Base-by-base conservation (phyloP, 2,329 filamentous ascomycete species). In the Trichoderma aggressivum region DNA sequence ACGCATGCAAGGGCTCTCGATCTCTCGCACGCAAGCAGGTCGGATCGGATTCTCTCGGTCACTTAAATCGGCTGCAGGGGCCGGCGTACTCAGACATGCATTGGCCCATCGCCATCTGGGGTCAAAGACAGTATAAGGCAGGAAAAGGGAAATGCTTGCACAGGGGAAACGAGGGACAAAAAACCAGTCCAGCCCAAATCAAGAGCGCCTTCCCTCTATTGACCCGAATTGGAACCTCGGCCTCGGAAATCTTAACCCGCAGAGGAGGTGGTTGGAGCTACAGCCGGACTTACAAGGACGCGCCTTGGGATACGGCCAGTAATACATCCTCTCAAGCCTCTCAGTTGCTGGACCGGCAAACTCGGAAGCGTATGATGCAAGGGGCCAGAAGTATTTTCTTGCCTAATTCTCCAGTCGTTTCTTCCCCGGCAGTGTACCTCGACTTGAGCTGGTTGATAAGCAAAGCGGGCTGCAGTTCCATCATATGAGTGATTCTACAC, bases 71-170 rank as follows among this genome's bases (percentile, higher is more conserved):
- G 30, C n/a, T 12, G 43, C 43, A 50, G 43, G 43, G 43, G 43
- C 43, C 43, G 43, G 47, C 34, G 62, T 50, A 28, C 28, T 68
- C 56, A 60, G 65, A 61, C 56, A 53, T 50, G 65, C 65, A 68
- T 60, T 50, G 36, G 28, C 47, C 43, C 62, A 55, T 55, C 65
- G 55, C 36, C 56, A 60, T 68, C 55, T 34, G 56, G 65, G 55
- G 55, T 43, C 28, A 34, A 8, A 14, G 21, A 26, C 53, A 28
- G n/a, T 32, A 60, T 21, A 21, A 60, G 30, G 32, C 30, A 36
- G 58, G 36, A 36, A 30, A n/a, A 30, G 58, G 28, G 43, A 50
- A 50, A 50, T 50, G 10, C 10, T 50, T 50, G n/a, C n/a, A 50
- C 18, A 50, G 10, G 43, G 43, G 43, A 21, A 50, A 21, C 7